A percentile compares a stretch with the other conserved stretches of the same genome.
These are phyloP conservation scores for Phialophora expanda DNA, from an alignment of 2,329 filamentous ascomycete species.

Conservation along the genomic window DNA sequence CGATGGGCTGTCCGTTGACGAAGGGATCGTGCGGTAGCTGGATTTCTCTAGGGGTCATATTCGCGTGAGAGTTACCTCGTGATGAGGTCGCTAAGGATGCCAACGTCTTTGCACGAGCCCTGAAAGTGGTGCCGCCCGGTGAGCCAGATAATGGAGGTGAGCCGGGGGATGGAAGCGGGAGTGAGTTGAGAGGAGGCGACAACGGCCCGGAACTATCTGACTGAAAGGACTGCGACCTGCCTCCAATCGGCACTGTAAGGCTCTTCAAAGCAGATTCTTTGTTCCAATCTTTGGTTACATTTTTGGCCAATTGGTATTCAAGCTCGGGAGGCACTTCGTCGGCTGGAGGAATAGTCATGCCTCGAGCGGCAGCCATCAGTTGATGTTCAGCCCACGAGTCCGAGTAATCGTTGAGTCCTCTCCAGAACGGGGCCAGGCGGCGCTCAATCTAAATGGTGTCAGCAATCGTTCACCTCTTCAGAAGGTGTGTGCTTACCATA, in stretches of 20 bases:
- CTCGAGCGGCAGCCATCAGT: slow-evolving; percentile 86
- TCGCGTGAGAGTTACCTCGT: slow-evolving; percentile 72
- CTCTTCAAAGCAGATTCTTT: slow-evolving; percentile 69
- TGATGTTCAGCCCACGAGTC: slow-evolving; percentile 93
- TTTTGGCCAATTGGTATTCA: slow-evolving; percentile 57
- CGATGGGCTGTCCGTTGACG: slow-evolving; percentile 91
- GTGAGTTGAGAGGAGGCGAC: slow-evolving; percentile 66
- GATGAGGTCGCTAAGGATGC: slow-evolving; percentile 80
- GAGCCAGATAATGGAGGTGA: slow-evolving; percentile 60
- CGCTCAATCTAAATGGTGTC: slow-evolving; percentile 76
- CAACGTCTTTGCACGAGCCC: slow-evolving; percentile 85
- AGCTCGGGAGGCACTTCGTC: slow-evolving; percentile 80
- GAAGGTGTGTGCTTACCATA: slow-evolving; percentile 65
- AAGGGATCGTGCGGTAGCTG: slow-evolving; percentile 79
- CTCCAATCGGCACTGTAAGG: slow-evolving; percentile 78
- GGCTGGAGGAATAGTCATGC: slow-evolving; percentile 79
- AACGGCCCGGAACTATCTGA: slow-evolving; percentile 70
- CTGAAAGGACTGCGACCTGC: slow-evolving; percentile 76
- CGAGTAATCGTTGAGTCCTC: slow-evolving; percentile 85
- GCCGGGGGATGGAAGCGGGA: slow-evolving; percentile 64
- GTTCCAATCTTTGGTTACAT: slow-evolving; percentile 52
- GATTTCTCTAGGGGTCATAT: slow-evolving; percentile 78
- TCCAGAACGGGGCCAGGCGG: slow-evolving; percentile 92
- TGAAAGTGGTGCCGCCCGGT: slow-evolving; percentile 66
- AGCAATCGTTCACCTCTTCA: not conserved